Evolutionary conservation across 1,139 yeast species (phyloP).

Genomic region (Yamadazyma friedrichii): DNA sequence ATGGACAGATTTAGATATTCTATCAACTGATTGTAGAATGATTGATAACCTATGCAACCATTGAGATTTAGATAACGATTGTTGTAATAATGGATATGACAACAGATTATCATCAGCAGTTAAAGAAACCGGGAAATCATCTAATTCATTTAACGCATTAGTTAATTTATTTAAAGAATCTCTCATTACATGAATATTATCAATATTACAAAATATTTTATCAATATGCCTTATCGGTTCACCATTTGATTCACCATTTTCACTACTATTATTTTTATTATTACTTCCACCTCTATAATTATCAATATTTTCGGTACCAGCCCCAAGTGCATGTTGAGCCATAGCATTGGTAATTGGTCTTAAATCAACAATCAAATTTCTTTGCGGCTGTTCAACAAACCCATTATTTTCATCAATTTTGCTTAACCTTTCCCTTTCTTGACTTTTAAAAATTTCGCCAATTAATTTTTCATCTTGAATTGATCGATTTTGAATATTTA

Average conservation of each 20-base stretch:
- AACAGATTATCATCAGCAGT: constrained; percentile 16
- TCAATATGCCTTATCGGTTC: constrained; percentile 29
- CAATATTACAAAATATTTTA: constrained; percentile 84
- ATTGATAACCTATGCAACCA: constrained; percentile 79
- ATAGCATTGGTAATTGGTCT: constrained; percentile 92
- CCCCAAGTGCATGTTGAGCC: constrained; percentile 96
- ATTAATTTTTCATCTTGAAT: constrained; percentile 87
- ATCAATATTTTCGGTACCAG: constrained; percentile 93
- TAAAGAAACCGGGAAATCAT: constrained; percentile 38
- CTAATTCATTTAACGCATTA: constrained; percentile 67
- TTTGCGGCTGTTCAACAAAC: constrained; percentile 42
- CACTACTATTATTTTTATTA: background rate
- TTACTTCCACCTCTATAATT: constrained; percentile 53
- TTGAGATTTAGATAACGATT: constrained; percentile 58
- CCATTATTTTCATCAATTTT: constrained; percentile 13
- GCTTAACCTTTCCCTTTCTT: constrained; percentile 30
- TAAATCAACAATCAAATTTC: constrained; percentile 82
- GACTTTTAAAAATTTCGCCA: constrained; percentile 63
- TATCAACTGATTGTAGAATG: constrained; percentile 73
- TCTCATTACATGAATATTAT: constrained; percentile 92
- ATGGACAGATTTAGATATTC: constrained; percentile 76
- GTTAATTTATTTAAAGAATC: constrained; percentile 71
- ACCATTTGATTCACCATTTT: constrained; percentile 4
- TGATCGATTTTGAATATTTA: constrained; percentile 77
- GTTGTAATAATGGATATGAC: constrained; percentile 33